Evolutionary conservation across 2,329 filamentous ascomycete species (phyloP).

Genomic region (Neonectria sp.): DNA sequence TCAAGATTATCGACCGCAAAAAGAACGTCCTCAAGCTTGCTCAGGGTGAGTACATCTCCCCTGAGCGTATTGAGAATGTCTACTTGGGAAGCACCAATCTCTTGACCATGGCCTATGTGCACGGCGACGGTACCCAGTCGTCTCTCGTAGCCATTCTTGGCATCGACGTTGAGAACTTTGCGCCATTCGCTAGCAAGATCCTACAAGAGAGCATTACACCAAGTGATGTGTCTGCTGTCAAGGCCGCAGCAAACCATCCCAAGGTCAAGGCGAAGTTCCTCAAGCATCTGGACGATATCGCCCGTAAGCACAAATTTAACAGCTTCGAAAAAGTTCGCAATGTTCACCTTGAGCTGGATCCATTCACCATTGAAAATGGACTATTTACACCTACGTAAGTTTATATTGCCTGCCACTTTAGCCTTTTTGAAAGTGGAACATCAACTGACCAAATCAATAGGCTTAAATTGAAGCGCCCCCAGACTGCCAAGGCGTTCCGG

Average conservation of each 20-base stretch:
- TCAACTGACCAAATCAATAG: slow-evolving; percentile 52
- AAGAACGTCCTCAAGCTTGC: slow-evolving; percentile 99
- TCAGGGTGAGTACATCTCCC: slow-evolving; percentile 98
- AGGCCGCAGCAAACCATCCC: slow-evolving; percentile 76
- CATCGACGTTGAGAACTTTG: slow-evolving; percentile 87
- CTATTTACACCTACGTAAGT: slow-evolving; percentile 90
- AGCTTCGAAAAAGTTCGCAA: slow-evolving; percentile 88
- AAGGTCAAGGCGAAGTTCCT: slow-evolving; percentile 83
- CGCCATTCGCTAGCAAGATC: slow-evolving; percentile 83
- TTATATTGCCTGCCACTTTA: background rate
- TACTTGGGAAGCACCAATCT: slow-evolving; percentile 87
- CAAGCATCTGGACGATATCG: slow-evolving; percentile 84
- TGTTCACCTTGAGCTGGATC: slow-evolving; percentile 83
- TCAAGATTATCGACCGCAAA: slow-evolving; percentile 94
- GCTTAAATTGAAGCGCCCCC: slow-evolving; percentile 73
- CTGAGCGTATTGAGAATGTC: slow-evolving; percentile 96
- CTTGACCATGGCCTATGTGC: slow-evolving; percentile 86
- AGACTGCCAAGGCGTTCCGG: slow-evolving; percentile 67
- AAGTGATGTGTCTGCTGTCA: slow-evolving; percentile 77
- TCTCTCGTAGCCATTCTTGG: slow-evolving; percentile 90
- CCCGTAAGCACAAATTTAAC: slow-evolving; percentile 89
- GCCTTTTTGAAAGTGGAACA: background rate
- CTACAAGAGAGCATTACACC: slow-evolving; percentile 76
- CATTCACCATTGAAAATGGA: slow-evolving; percentile 94
- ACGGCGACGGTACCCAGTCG: slow-evolving; percentile 89